phyloP scores from a whole-genome alignment of 192 early-diverging fungal genomes.

The Umbelopsis sp. region DNA sequence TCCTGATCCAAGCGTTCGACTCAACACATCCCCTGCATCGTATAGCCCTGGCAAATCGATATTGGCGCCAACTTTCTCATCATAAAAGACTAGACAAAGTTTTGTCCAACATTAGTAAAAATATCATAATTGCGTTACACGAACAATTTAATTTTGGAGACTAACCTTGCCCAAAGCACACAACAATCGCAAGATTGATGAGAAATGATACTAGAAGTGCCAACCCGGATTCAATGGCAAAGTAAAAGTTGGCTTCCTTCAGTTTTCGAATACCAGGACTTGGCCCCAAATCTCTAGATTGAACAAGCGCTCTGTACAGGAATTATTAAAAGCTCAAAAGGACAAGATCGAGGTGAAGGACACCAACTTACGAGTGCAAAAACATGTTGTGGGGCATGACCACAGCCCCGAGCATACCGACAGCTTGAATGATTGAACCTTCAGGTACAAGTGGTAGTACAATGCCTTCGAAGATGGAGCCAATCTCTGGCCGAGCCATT shows the following conservation, averaged over 20 bases:
- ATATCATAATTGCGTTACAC: slow-evolving; percentile 3
- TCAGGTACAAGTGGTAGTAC: slow-evolving; percentile 51
- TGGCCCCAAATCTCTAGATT: slow-evolving; percentile 33
- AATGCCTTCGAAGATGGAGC: slow-evolving; percentile 49
- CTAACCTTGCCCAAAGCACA: slow-evolving; percentile 54
- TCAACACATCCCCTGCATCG: slow-evolving; percentile 58
- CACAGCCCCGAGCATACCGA: slow-evolving; percentile 64
- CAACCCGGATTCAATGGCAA: slow-evolving; percentile 53
- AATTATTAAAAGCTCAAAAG: no score
- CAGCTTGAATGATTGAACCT: slow-evolving; percentile 56
- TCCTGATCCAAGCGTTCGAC: slow-evolving; percentile 56
- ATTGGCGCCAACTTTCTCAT: not conserved
- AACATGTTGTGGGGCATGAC: slow-evolving; percentile 90
- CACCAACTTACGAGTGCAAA: slow-evolving; percentile 61
- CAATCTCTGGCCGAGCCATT: slow-evolving; percentile 50
- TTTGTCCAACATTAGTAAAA: not conserved
- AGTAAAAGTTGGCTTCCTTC: slow-evolving; percentile 66
- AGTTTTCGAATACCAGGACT: slow-evolving; percentile 32
- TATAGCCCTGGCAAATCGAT: slow-evolving; percentile 50
- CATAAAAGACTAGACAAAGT: slow-evolving; percentile 24
- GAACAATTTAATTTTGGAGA: slow-evolving; percentile 28
- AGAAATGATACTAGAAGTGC: slow-evolving; percentile 60
- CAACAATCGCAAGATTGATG: slow-evolving; percentile 64
- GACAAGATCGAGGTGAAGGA: not conserved
- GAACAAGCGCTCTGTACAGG: slow-evolving; percentile 53